Base-by-base conservation (phyloP, 1,139 yeast genomes). In the Entelexis sorbosivorans region DNA sequence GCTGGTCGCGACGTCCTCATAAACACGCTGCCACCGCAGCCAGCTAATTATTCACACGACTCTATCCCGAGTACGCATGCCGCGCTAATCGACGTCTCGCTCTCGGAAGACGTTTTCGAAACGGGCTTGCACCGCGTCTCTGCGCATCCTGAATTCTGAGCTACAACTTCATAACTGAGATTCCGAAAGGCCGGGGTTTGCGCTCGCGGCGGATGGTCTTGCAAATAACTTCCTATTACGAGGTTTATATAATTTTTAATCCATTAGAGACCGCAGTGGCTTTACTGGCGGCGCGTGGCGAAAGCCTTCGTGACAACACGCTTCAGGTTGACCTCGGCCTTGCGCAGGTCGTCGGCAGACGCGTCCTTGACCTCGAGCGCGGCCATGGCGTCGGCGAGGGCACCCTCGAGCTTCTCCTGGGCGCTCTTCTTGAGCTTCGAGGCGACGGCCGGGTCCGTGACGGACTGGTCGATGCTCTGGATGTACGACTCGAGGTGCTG, bases 271-370 rank as follows among this genome's bases (percentile, higher is more conserved):
- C 44, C 29, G 34, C 34, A 29, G 35, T 20, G 40, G 17, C 17
- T 86, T 88, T 55, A 55, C 58, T 57, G 54, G 49, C 61, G 56
- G 82, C 96, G 96, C 74, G 96, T 81, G 68, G 96, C 84, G 88
- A 88, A 86, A 74, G 97, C 97, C 81, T 88, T 91, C 79, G 96
- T 89, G 73, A 88, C 96, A 72, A 93, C 96, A 77, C 98, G 85
- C 88, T 91, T 91, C 74, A 91, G 86, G 74, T 89, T 82, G 73
- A 93, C 87, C 81, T 91, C 98, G 71, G 98, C 98, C 83, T 87
- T 91, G 84, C 97, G 86, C 79, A 77, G 82, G 75, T 88, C 96
- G 69, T 91, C 98, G 72, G 96, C 91, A 67, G 93, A 69, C 60
- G 96, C 80, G 65, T 91, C 98, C 79, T 89, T 96, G 64, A 91